Base-by-base conservation (phyloP, 23 red algal genomes). In the Agarophyton chilense region DNA sequence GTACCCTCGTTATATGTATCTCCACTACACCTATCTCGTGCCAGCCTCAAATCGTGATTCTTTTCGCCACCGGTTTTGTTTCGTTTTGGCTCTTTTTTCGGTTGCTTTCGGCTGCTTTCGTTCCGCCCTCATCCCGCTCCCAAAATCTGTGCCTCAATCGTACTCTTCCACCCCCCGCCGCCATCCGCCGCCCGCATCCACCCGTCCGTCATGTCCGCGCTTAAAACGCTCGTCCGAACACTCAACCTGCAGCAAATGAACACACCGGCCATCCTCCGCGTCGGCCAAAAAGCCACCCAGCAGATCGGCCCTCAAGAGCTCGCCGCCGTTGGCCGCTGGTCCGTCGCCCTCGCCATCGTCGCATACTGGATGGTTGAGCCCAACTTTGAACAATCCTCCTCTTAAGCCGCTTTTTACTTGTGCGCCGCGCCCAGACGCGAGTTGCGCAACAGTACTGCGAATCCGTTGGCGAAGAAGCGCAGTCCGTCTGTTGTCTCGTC, bases 301-400 rank as follows among this genome's bases (percentile, higher is more conserved):
- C 40, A 71, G 17, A 63, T 82, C 52, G 88, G 88, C 62, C 22
- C 41, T 18, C 76, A 75, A 6, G 88, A 91, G 36, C 2, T 82
- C 22, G 77, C 43, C 47, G 88, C 88, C 64, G 76, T 76, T 33
- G 88, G 51, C 51, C 52, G 88, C 39, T 91, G 88, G 88, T 60
- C 73, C 41, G 76, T 91, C 88, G 88, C 76, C 33, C 72, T 68
- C 28, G 88, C 76, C 12, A 60, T 91, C 60, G 46, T 91, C 47
- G 50, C 65, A 7, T 91, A 82, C 52, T 91, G 88, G 88, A 82
- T 91, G 75, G 66, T 91, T 52, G 88, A 91, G 56, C 88, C 75
- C n/a, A 77, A 89, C 54, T 89, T 89, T 21, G 54, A 89, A 65
- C 42, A 78, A 16, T 33, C 85, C 53, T 39, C 50, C 19, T 55